Base-by-base conservation (phyloP, 2,329 filamentous ascomycete species). In the Fusarium nygamai region DNA sequence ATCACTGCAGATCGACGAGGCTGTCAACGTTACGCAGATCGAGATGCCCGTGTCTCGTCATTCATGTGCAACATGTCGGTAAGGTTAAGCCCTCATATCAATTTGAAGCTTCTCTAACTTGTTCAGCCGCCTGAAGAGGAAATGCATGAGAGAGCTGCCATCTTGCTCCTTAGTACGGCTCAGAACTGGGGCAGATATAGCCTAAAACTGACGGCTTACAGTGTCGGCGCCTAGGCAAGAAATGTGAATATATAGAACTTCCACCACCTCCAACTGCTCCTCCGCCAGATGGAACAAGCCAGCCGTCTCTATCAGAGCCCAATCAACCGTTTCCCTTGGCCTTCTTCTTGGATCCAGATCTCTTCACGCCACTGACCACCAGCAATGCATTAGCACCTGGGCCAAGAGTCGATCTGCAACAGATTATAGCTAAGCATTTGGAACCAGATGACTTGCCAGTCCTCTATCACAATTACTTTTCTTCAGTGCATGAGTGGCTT, bases 81-180 rank as follows among this genome's bases (percentile, higher is more conserved):
- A 20, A 39, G 61, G 2, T 36, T 34, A n/a, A 8, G 38, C 14
- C 34, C 41, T 39, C 38, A 7, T 10, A 34, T 16, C 33, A 13
- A 19, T 33, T 33, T 12, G 29, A 29, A 27, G 13, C 53, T 14
- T 36, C 34, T 39, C 33, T 63, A 19, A 63, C 41, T n/a, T 47
- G 31, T n/a, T 20, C 19, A 63, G 61, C 19, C 61, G 61, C 24
- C 53, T 63, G 8, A 63, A 63, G 29, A 63, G 61, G 16, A 63
- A 47, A n/a, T 63, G 61, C n/a, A 63, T n/a, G 41, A 63, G 29
- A 39, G 61, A 63, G 31, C n/a, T 63, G 8, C 61, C 61, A 24
- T 63, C 41, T 20, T 63, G 61, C 27, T 33, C 53, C 43, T 44
- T 47, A 38, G 61, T 63, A 60, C 17, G 61, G n/a, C 8, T 22